A percentile compares a stretch with the other conserved stretches of the same genome.
Evolutionary conservation across 2,329 filamentous ascomycete species (phyloP).

Genomic region (Beauveria sp.): DNA sequence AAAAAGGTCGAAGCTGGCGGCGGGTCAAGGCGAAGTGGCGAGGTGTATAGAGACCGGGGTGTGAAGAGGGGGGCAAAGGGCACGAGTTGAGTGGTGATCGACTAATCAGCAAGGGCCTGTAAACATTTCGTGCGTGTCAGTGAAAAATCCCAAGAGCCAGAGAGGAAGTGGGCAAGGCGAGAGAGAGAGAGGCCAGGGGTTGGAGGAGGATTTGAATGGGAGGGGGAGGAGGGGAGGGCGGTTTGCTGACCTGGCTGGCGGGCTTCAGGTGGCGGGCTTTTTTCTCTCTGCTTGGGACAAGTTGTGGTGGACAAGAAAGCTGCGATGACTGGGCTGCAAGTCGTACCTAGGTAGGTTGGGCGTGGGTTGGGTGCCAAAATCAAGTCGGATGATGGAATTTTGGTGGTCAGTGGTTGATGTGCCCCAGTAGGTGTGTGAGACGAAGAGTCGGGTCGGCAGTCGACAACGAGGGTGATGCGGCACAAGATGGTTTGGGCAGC

Average conservation of each 20-base stretch:
- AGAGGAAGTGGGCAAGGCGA: not conserved
- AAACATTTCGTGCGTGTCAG: conserved; percentile 7
- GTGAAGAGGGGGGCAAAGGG: not conserved
- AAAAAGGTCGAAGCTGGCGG: conserved; percentile 1
- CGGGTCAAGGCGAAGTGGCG: conserved; percentile 1
- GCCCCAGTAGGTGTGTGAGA: not conserved
- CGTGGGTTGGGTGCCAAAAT: conserved; percentile 8
- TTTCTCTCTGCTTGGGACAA: not conserved
- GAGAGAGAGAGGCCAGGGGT: not conserved
- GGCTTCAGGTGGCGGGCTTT: not conserved
- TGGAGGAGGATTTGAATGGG: not conserved
- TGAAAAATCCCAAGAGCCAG: not conserved
- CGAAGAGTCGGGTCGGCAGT: not conserved
- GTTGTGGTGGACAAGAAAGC: not conserved
- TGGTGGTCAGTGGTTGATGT: not conserved
- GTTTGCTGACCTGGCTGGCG: not conserved
- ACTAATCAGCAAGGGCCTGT: not conserved
- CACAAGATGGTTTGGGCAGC: conserved; percentile 1
- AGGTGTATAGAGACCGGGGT: not conserved
- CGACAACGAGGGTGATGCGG: not conserved
- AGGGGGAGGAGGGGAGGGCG: not conserved
- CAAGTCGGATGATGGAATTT: not conserved
- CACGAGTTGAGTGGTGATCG: not conserved
- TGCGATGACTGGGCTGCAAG: not conserved
- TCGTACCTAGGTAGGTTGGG: not conserved